These are phyloP conservation scores for Claviceps sp. DNA, from an alignment of 2,329 filamentous ascomycete genomes.

Conservation along the genomic window DNA sequence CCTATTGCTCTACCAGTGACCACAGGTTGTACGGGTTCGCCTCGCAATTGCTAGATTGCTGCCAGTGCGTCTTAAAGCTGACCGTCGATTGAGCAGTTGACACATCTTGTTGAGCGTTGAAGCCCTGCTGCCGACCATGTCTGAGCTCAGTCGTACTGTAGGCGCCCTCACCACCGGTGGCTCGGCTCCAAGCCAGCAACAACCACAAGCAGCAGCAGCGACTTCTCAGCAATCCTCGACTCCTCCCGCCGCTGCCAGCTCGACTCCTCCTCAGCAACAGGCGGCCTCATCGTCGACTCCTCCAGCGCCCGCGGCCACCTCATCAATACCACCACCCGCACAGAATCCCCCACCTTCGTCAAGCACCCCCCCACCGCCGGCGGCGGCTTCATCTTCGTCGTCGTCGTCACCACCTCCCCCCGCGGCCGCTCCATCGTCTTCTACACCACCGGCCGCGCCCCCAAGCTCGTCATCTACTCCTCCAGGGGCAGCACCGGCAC, in stretches of 20 bases:
- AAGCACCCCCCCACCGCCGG: neutral
- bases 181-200: conserved; percentile 3
- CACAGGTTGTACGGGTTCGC: too few relatives aligned
- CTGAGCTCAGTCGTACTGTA: neutral
- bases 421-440: neutral
- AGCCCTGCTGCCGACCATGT: conserved; percentile 3
- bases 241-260: neutral
- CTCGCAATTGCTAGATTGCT: too few relatives aligned
- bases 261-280: neutral
- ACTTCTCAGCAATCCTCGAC: neutral
- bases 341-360: neutral
- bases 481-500: conserved; percentile 1
- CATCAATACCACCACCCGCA: neutral
- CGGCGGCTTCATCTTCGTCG: neutral
- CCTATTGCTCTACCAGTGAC: too few relatives aligned
- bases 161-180: conserved; percentile 13
- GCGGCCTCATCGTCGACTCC: neutral
- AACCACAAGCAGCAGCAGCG: neutral
- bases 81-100: conserved; percentile 17
- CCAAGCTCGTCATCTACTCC: neutral
- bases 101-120: conserved; percentile 8
- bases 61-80: too few relatives aligned
- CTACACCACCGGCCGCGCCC: neutral
- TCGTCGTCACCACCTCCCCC: neutral
- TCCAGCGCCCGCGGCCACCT: neutral